These are phyloP conservation scores for Albatrellus ellisii DNA, from an alignment of 768 basidiomycete genomes.

Conservation along the genomic window DNA sequence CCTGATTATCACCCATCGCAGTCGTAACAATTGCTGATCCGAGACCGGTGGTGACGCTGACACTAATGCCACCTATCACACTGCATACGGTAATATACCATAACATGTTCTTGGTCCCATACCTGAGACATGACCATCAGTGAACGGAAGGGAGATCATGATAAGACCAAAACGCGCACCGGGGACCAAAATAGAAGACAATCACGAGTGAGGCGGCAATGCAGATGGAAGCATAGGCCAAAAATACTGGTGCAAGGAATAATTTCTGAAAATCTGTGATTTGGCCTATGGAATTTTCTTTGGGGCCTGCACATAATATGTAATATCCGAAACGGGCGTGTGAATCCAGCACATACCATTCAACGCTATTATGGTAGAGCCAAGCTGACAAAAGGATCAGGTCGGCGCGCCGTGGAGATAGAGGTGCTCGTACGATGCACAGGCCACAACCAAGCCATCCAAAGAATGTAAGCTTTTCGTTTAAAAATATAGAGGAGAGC, in stretches of 20 bases:
- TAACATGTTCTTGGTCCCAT: constrained; percentile 87
- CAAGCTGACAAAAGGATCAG: constrained; percentile 34
- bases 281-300: constrained; percentile 54
- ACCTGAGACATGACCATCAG: constrained; percentile 29
- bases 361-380: constrained; percentile 81
- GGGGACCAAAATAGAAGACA: constrained; percentile 73
- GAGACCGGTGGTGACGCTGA: constrained; percentile 89
- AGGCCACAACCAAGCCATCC: constrained; percentile 92
- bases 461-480: constrained; percentile 88
- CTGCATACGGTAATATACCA: constrained; percentile 94
- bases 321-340: constrained; percentile 2
- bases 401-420: not conserved
- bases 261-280: constrained; percentile 63
- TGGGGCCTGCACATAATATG: constrained; percentile 34
- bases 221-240: constrained; percentile 52
- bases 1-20: constrained; percentile 67
- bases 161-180: constrained; percentile 21
- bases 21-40: constrained; percentile 83
- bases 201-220: constrained; percentile 56
- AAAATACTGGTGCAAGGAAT: constrained; percentile 76
- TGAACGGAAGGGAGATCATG: constrained; percentile 1
- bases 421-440: constrained; percentile 56
- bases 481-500: constrained; percentile 84
- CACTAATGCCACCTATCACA: constrained; percentile 92
- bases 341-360: constrained; percentile 41